Evolutionary conservation across 1,139 yeast genomes (phyloP).

Genomic region (Wickerhamomyces sp.): DNA sequence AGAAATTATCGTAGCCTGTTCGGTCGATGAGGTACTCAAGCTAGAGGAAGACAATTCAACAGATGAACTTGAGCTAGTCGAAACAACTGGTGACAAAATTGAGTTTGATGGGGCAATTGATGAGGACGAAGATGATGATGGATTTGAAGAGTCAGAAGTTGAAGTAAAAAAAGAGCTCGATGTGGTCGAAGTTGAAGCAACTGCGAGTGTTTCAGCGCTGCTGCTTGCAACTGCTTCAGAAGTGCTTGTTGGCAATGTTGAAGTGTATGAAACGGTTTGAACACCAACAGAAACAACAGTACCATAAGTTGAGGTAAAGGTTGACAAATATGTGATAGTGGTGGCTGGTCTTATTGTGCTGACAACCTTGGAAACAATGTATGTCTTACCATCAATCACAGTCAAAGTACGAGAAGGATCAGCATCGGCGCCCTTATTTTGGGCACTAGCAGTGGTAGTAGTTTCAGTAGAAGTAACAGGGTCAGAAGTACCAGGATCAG

Average conservation of each 20-base stretch:
- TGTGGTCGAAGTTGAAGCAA: not conserved
- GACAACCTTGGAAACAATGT: slow-evolving; percentile 17
- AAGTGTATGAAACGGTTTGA: slow-evolving; percentile 8
- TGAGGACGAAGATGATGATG: slow-evolving; percentile 2
- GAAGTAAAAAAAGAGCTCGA: too few species aligned
- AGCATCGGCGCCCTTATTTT: slow-evolving; percentile 1
- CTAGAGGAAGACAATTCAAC: not conserved
- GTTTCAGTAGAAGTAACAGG: slow-evolving; percentile 2
- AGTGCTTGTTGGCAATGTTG: not conserved
- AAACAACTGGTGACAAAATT: not conserved
- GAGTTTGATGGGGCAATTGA: slow-evolving; percentile 2
- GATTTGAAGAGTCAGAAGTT: too few species aligned
- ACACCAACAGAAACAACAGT: slow-evolving; percentile 16
- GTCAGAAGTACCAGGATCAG: not conserved
- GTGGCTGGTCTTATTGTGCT: slow-evolving; percentile 24
- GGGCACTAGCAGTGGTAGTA: slow-evolving; percentile 2
- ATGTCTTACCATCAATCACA: slow-evolving; percentile 26
- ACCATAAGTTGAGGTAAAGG: slow-evolving; percentile 18
- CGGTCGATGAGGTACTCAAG: slow-evolving; percentile 3
- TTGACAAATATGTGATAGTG: slow-evolving; percentile 19
- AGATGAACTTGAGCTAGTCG: not conserved
- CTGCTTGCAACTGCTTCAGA: slow-evolving; percentile 3
- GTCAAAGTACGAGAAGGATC: slow-evolving; percentile 14
- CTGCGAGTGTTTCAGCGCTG: slow-evolving; percentile 1
- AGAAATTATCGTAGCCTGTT: slow-evolving; percentile 10